phyloP scores from a whole-genome alignment of 352 stramenopile genomes.

The Phytophthora pluvialis region DNA sequence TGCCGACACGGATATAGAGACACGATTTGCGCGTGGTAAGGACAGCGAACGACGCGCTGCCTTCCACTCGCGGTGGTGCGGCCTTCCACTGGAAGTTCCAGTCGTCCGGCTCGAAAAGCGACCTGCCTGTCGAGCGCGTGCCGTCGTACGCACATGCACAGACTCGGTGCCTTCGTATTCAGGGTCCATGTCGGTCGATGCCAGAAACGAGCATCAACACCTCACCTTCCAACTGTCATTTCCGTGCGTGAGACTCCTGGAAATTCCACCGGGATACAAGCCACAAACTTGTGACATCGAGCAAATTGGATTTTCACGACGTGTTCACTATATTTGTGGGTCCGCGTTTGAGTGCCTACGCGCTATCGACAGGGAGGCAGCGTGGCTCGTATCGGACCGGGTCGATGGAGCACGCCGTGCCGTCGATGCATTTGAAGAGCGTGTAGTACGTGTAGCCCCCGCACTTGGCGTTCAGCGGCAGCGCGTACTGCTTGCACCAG shows the following conservation, averaged over 20 bases:
- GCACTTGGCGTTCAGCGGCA: slow-evolving; percentile 30
- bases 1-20: background rate
- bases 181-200: background rate
- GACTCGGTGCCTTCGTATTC: too few species aligned
- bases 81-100: slow-evolving; percentile 1
- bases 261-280: slow-evolving; percentile 1
- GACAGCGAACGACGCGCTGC: background rate
- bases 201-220: background rate
- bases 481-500: slow-evolving; percentile 35
- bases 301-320: background rate
- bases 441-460: slow-evolving; percentile 37
- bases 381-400: slow-evolving; percentile 17
- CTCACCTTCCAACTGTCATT: background rate
- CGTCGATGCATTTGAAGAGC: slow-evolving; percentile 33
- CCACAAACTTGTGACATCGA: background rate
- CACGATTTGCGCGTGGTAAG: slow-evolving; percentile 14
- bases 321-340: background rate
- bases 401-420: slow-evolving; percentile 29
- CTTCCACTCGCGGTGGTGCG: slow-evolving; percentile 2
- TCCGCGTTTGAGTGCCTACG: background rate
- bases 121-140: background rate
- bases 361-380: slow-evolving; percentile 16
- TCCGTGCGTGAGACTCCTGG: background rate
- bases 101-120: slow-evolving; percentile 10
- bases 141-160: background rate